Evolutionary conservation across 768 basidiomycete genomes (phyloP).

Genomic region (Sutorius australiensis): DNA sequence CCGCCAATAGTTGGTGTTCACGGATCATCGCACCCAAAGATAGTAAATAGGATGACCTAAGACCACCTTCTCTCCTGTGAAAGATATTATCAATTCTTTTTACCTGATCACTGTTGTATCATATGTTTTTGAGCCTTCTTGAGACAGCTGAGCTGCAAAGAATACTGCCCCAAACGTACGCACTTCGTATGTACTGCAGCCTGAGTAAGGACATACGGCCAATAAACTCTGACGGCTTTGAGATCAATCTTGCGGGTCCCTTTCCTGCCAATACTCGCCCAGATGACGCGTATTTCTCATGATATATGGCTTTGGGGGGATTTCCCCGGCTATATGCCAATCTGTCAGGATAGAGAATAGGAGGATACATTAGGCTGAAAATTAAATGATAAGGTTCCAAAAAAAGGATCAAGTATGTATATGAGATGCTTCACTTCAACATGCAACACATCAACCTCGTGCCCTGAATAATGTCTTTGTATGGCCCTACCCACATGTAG

Average conservation of each 20-base stretch:
- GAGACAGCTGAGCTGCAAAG: no score
- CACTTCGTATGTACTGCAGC: no score
- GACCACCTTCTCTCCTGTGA: not conserved
- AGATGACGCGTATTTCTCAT: no score
- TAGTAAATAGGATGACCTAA: not conserved
- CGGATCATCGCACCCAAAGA: not conserved
- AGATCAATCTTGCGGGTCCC: not conserved
- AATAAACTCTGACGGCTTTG: no score
- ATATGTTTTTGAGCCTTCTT: no score
- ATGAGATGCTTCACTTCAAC: not conserved
- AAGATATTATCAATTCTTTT: not conserved
- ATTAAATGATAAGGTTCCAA: not conserved
- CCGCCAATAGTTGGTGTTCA: no score
- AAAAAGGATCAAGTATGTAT: not conserved
- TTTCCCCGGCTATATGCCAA: not conserved
- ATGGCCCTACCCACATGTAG: not conserved
- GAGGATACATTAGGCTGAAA: not conserved
- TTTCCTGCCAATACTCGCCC: not conserved
- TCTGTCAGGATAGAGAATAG: not conserved
- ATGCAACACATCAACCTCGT: not conserved
- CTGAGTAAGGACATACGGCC: no score
- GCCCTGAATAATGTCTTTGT: not conserved
- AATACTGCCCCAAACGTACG: no score
- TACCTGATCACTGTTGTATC: not conserved
- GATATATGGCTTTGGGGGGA: not conserved